Base-by-base conservation (phyloP, 495 filamentous ascomycete genomes). In the Pseudoneurospora amorphoporcata region DNA sequence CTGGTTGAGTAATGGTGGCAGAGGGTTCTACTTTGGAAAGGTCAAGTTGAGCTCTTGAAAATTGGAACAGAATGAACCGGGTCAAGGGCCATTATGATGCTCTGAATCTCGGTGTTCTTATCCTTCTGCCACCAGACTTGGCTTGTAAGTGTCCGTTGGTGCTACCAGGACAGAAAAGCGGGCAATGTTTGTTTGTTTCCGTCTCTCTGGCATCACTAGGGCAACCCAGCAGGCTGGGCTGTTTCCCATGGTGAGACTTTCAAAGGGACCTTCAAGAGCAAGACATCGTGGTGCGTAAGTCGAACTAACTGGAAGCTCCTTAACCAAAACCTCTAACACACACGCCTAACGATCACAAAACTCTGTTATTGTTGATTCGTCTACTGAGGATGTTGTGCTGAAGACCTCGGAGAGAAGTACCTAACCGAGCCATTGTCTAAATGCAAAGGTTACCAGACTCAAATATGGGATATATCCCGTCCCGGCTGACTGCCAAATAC, bases 1-100 rank as follows among this genome's bases (percentile, higher is more conserved):
- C 73, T 94, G 92, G 90, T 81, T 97, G 72, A 95, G 92, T 76
- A 97, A 94, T 79, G 92, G 91, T 0, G 91, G 92, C n/a, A 85
- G 91, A 73, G 94, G 93, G 0, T 97, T 95, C 76, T 85, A 90
- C 17, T 80, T 75, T 71, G 83, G 81, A 14, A 81, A 68, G 35
- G 71, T 82, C 19, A 76, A 73, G 39, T 9, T 80, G 70, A 32
- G 29, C 10, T 37, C 53, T 0, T 75, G 70, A 77, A 8, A 19
- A 35, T 37, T 41, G 10, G 41, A 37, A 39, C 14, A n/a, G 23
- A 32, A 68, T 40, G 35, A 42, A 71, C 5, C 3, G 5, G 16
- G 6, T 17, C 19, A 10, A 12, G 17, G 5, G 42, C 4, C 16
- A 43, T 2, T 17, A n/a, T 29, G 29, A 65, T 35, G 6, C 6